A percentile compares a stretch with the other conserved stretches of the same genome.
These are phyloP conservation scores for Fragilaria radians DNA, from an alignment of 108 stramenopile genomes.

Conservation along the genomic window DNA sequence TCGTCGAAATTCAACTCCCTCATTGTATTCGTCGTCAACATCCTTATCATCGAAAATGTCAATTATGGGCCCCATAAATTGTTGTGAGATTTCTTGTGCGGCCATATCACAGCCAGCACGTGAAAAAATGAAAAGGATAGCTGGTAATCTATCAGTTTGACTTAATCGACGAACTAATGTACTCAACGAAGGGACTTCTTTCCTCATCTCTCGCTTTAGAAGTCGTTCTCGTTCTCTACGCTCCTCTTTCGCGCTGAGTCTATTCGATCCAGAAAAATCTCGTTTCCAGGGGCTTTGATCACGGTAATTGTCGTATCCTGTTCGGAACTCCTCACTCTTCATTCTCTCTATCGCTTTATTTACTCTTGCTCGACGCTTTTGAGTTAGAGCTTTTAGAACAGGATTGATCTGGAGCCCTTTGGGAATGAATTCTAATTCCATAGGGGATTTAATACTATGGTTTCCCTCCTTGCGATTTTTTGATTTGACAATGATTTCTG, in stretches of 20 bases:
- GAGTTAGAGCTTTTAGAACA: constrained; percentile 32
- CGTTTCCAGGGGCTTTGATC: neutral
- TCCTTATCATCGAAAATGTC: constrained; percentile 12
- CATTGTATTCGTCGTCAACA: constrained; percentile 13
- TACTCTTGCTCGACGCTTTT: constrained; percentile 42
- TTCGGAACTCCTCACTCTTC: neutral
- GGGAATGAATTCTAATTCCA: constrained; percentile 33
- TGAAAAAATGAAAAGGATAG: constrained; percentile 92
- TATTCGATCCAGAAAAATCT: neutral
- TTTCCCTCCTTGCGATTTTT: neutral
- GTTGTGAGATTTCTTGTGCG: constrained; percentile 39
- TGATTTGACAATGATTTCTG: neutral
- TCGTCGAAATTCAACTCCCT: constrained; percentile 8
- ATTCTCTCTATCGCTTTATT: constrained; percentile 42
- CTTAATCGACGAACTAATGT: constrained; percentile 54
- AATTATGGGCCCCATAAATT: constrained; percentile 32
- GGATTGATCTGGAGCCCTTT: constrained; percentile 65
- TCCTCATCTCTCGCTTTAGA: constrained; percentile 63
- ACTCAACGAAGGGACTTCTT: constrained; percentile 52
- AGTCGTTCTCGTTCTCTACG: constrained; percentile 54
- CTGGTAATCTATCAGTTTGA: constrained; percentile 72
- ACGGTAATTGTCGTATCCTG: neutral
- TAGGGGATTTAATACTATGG: neutral
- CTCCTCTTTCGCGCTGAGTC: constrained; percentile 25
- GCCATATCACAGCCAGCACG: constrained; percentile 88